A percentile compares a stretch with the other conserved stretches of the same genome.
Evolutionary conservation across 345 rosid genomes (phyloP).

Genomic region (Corymbia maculata): DNA sequence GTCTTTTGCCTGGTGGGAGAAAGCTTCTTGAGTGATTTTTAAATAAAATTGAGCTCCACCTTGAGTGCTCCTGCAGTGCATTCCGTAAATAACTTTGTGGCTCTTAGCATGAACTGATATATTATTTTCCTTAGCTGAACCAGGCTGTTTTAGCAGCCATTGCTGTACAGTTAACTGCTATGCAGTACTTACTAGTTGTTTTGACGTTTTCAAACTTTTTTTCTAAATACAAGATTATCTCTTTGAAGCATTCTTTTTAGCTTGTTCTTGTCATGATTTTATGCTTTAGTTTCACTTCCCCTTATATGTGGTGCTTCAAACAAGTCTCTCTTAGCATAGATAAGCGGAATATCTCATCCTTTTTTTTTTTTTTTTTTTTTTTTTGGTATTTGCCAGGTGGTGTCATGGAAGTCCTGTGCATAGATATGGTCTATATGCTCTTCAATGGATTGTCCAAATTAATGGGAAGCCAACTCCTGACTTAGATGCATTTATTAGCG

Average conservation of each 20-base stretch:
- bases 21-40: background rate
- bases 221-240: background rate
- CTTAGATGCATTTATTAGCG: slow-evolving; percentile 61
- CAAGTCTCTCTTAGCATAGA: background rate
- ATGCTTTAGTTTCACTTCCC: background rate
- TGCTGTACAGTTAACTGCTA: background rate
- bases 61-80: background rate
- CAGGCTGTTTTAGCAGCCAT: background rate
- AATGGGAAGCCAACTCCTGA: slow-evolving; percentile 82
- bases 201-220: background rate
- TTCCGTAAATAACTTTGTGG: background rate
- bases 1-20: background rate
- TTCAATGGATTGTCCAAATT: slow-evolving; percentile 92
- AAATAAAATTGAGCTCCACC: background rate
- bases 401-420: slow-evolving; percentile 92
- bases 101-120: background rate
- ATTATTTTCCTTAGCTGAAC: background rate
- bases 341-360: background rate
- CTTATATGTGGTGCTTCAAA: background rate
- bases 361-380: background rate
- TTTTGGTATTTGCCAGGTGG: slow-evolving; percentile 40
- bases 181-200: background rate
- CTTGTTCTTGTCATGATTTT: background rate
- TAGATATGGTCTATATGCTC: slow-evolving; percentile 77
- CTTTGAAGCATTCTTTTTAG: background rate